Base-by-base conservation (phyloP, 495 filamentous ascomycete genomes). In the Darksidea phi region DNA sequence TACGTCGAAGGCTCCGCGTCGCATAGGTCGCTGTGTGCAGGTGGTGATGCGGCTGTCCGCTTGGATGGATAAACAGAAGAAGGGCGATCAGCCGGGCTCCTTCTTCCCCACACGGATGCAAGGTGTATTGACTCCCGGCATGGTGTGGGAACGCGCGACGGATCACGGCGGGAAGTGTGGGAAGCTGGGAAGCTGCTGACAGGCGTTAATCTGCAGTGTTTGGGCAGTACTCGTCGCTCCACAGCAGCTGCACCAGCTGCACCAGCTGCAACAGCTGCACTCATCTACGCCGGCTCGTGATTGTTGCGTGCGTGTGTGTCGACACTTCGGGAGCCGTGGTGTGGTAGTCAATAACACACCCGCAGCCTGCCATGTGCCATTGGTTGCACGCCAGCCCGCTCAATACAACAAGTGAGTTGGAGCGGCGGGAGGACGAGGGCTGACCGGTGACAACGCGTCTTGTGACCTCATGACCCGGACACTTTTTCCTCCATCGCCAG, bases 311-410 rank as follows among this genome's bases (percentile, higher is more conserved):
- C 24, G 11, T 13, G 3, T 12, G 23, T 12, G 43, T 51, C 36
- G 32, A 32, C 28, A 3, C 28, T 43, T 43, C 13, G 38, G 25
- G 21, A 49, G 53, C 3, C 28, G 51, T 51, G 59, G 59, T 62
- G 54, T 63, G 60, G 60, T 36, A 57, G 20, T 57, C 60, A 63
- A 63, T 63, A 53, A 63, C 57, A 63, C 60, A 42, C 51, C 52
- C 51, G 57, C 60, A 18, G 54, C 34, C 18, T 21, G 1, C 21
- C 11, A 49, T 50, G 11, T 37, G 47, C 53, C 34, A 63, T 57
- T 50, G 52, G 60, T 36, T 50, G 32, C 38, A 18, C 12, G 36
- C 51, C 53, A 57, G 60, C 45, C n/a, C 34, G 54, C 51, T 41
- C 6, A 42, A 49, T 56, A 55, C 50, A 56, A 28, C 52, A 57